Percentiles rank a stretch among this genome's conserved stretches.
Evolutionary conservation across 2,329 filamentous ascomycete species (phyloP).

Genomic region (Beauveria rudraprayagi): DNA sequence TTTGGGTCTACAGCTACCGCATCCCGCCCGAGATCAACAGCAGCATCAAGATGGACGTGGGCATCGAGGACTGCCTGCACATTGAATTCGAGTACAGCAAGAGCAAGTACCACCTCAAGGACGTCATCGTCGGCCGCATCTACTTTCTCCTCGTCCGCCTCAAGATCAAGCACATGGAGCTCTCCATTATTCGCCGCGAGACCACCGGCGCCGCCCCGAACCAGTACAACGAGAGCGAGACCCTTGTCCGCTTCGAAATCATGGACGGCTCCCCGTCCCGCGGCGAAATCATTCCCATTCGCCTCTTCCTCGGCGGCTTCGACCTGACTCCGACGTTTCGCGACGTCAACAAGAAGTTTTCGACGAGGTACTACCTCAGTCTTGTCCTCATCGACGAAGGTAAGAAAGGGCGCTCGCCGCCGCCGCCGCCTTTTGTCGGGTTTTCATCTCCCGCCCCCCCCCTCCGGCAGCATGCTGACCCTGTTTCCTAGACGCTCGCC

Average conservation of each 20-base stretch:
- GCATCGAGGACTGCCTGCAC: slow-evolving; percentile 97
- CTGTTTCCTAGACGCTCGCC: slow-evolving; percentile 63
- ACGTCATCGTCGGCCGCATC: slow-evolving; percentile 96
- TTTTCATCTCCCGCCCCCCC: not conserved
- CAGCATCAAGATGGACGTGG: slow-evolving; percentile 99
- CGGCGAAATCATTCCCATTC: slow-evolving; percentile 90
- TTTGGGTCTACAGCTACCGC: slow-evolving; percentile 98
- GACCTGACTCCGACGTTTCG: slow-evolving; percentile 97
- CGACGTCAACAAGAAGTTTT: slow-evolving; percentile 99
- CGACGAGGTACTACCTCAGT: slow-evolving; percentile 93
- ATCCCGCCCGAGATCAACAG: slow-evolving; percentile 97
- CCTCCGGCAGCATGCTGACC: not conserved
- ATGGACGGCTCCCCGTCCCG: slow-evolving; percentile 99
- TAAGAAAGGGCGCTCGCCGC: slow-evolving; percentile 28
- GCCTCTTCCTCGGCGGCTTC: slow-evolving; percentile 93
- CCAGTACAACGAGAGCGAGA: slow-evolving; percentile 99
- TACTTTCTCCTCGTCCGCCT: slow-evolving; percentile 94
- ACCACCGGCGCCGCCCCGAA: slow-evolving; percentile 95
- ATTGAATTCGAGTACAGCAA: slow-evolving; percentile 99
- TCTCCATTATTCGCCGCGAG: slow-evolving; percentile 93
- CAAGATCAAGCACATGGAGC: slow-evolving; percentile 99
- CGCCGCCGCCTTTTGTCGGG: not conserved
- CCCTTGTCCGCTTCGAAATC: slow-evolving; percentile 95
- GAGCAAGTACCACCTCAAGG: slow-evolving; percentile 97
- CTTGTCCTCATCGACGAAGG: slow-evolving; percentile 93